Evolutionary conservation across 108 stramenopile species (phyloP).

Genomic region (Cyclotella distinguenda): DNA sequence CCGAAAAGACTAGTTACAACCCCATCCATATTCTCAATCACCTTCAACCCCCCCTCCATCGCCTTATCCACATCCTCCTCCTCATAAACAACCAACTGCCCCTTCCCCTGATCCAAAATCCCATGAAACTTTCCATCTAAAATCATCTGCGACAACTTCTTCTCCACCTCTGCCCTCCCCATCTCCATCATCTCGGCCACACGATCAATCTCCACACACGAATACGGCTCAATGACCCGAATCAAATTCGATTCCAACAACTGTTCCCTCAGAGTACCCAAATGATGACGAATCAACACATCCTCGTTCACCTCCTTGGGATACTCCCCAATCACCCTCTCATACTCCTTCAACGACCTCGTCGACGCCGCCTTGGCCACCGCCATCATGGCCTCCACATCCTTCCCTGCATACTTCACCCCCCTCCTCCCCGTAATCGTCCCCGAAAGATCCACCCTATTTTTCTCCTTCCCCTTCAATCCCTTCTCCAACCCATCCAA

Average conservation of each 20-base stretch:
- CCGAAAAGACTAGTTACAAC: constrained; percentile 85
- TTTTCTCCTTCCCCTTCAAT: constrained; percentile 50
- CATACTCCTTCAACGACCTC: constrained; percentile 88
- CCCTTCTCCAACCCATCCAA: constrained; percentile 81
- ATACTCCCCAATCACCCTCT: constrained; percentile 72
- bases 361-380: constrained; percentile 91
- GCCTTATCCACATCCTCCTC: constrained; percentile 75
- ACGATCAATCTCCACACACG: constrained; percentile 95
- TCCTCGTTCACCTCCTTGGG: constrained; percentile 80
- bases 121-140: constrained; percentile 96
- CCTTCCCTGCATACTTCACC: constrained; percentile 93
- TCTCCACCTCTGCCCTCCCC: constrained; percentile 83
- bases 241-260: constrained; percentile 95
- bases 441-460: constrained; percentile 67
- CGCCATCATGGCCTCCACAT: constrained; percentile 94
- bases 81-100: constrained; percentile 88
- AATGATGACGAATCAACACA: constrained; percentile 93
- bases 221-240: constrained; percentile 97
- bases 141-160: constrained; percentile 99
- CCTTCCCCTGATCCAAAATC: constrained; percentile 98
- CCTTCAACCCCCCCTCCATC: constrained; percentile 90
- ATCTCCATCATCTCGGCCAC: constrained; percentile 95
- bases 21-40: constrained; percentile 89
- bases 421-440: constrained; percentile 88
- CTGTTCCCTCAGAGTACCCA: constrained; percentile 94